Percentiles rank a stretch among this genome's conserved stretches.
phyloP scores from a whole-genome alignment of 2,329 filamentous ascomycete species.

The Sphaerulina populicola region DNA sequence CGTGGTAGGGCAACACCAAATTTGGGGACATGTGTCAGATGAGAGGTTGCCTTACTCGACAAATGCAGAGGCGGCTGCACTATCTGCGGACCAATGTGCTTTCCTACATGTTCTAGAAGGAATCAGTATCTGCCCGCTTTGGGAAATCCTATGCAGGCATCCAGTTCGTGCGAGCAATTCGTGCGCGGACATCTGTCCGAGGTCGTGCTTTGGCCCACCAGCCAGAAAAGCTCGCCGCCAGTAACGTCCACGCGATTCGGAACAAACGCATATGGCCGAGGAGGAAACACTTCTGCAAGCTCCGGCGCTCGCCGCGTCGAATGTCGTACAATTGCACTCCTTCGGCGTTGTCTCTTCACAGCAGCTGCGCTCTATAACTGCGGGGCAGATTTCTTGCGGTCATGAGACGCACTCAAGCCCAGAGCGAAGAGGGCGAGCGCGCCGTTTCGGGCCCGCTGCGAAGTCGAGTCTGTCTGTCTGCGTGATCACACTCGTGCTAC shows the following conservation, averaged over 20 bases:
- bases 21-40: background rate
- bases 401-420: background rate
- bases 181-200: background rate
- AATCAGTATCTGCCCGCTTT: background rate
- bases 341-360: background rate
- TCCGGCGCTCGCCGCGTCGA: background rate
- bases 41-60: slow-evolving; percentile 3
- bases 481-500: background rate
- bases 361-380: background rate
- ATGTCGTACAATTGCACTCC: background rate
- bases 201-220: background rate
- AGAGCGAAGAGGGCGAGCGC: background rate
- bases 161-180: background rate
- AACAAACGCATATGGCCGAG: background rate
- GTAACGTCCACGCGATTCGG: background rate
- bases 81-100: background rate
- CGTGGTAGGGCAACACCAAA: background rate
- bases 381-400: background rate
- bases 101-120: background rate
- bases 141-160: background rate
- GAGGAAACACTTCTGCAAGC: background rate
- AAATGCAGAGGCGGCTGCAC: background rate
- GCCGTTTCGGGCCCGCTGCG: background rate
- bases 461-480: background rate
- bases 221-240: background rate